Conservation (phyloP, 2,329 filamentous ascomycete species). For the Fusarium miscanthi region DNA sequence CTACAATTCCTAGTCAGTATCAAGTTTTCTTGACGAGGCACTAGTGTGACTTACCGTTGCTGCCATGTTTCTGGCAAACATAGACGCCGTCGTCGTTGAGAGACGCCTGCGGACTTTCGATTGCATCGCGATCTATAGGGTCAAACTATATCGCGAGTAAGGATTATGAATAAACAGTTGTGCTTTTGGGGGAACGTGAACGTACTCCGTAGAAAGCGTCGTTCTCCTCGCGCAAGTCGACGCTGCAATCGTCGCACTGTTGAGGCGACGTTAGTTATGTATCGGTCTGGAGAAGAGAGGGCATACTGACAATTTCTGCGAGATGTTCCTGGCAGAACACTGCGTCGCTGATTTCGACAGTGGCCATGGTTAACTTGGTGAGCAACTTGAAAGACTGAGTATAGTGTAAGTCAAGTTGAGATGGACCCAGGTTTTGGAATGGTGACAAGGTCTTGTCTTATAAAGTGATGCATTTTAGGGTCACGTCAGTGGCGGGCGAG, state of each 20-base stretch:
- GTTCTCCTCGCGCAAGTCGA: background rate
- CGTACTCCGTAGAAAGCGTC: background rate
- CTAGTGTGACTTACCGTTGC: background rate
- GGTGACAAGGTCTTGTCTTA: no score
- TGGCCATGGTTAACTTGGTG: background rate
- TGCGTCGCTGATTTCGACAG: background rate
- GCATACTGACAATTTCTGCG: background rate
- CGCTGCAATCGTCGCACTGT: background rate
- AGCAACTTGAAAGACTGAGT: no score
- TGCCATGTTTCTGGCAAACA: background rate
- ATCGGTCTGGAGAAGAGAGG: no score
- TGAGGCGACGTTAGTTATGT: fast-evolving
- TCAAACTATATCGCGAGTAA: background rate
- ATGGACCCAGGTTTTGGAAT: no score
- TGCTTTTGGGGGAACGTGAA: fast-evolving
- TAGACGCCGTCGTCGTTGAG: fast-evolving
- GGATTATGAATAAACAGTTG: fast-evolving
- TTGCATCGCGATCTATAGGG: background rate
- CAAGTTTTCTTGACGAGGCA: fast-evolving
- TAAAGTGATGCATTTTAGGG: no score
- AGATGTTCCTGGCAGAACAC: background rate
- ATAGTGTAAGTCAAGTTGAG: no score
- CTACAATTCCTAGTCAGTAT: fast-evolving
- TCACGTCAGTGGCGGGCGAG: background rate
- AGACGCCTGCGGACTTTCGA: background rate